Evolutionary conservation across 768 basidiomycete genomes (phyloP).

Genomic region (Hygrophorus pudorinus): DNA sequence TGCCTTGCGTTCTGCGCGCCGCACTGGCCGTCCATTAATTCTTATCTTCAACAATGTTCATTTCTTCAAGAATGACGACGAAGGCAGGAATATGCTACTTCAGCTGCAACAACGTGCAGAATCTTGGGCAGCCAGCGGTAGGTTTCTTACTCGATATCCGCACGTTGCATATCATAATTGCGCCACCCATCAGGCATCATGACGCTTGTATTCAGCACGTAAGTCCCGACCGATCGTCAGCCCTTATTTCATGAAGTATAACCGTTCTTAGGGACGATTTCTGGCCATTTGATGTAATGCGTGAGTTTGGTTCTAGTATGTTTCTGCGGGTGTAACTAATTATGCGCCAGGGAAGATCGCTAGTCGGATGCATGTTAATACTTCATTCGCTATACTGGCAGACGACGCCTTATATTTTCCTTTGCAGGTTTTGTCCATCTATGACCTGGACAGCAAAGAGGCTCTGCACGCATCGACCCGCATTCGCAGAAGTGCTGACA

Average conservation of each 20-base stretch:
- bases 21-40: conserved; percentile 59
- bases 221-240: conserved; percentile 14
- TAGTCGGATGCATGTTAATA: conserved; percentile 60
- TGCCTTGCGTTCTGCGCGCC: conserved; percentile 51
- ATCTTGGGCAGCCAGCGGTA: conserved; percentile 74
- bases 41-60: conserved; percentile 77
- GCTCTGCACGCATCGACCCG: conserved; percentile 45
- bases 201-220: conserved; percentile 75
- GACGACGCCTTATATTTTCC: neutral
- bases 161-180: conserved; percentile 4
- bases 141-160: conserved; percentile 15
- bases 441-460: conserved; percentile 54
- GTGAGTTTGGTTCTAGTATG: conserved; percentile 30
- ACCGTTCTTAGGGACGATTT: conserved; percentile 58
- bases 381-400: neutral
- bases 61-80: conserved; percentile 66
- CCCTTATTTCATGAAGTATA: no score
- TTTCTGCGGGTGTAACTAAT: conserved; percentile 6
- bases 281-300: conserved; percentile 66
- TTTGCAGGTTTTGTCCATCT: conserved; percentile 54
- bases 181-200: conserved; percentile 41
- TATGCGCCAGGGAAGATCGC: conserved; percentile 47
- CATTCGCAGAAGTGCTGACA: conserved; percentile 37
- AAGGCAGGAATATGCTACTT: conserved; percentile 68
- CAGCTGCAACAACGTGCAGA: conserved; percentile 84